Evolutionary conservation across 2,329 filamentous ascomycete genomes (phyloP), one percentile per base, ranked within the genome.

Genomic region (Acrocalymma vagum): DNA sequence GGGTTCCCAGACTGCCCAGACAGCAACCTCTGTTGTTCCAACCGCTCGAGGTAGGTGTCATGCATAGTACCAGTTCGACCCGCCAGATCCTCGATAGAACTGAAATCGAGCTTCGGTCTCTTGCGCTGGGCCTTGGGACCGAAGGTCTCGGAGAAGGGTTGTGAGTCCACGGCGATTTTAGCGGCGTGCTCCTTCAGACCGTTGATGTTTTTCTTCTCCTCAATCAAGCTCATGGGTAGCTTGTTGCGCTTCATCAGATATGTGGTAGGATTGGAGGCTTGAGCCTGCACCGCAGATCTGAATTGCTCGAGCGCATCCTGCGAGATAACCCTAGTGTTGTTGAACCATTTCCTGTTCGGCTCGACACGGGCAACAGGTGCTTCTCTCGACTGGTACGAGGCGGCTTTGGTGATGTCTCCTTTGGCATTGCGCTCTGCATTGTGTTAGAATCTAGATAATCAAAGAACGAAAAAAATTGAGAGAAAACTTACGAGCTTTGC

Each of bases 171-270:
- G 8, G 90, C 84, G 77, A 96, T 95, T 78, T 96, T 97, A 25
- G 93, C 93, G 65, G 88, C 82, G 72, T 97, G 93, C 69, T 96
- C 85, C 75, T 96, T 95, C 42, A 96, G 71, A 0, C 92, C 93
- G 61, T 95, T 93, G 57, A 86, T 72, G 36, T 71, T 72, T 30
- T 85, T 80, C 42, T 86, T 79, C 38, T 97, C 93, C 48, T 85
- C 82, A 65, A 99, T 95, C 69, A 99, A 76, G 56, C 85, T 93
- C 90, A 99, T 93, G 26, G 94, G 94, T 32, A 99, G 80, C 77
- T 97, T 97, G 73, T 97, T 97, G 55, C 88, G 88, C 77, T 96
- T 96, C 52, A 99, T 79, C n/a, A 97, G 82, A 46, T 96, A 94
- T 46, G 88, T 87, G 71, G 96, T 96, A 0, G 94, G 94, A 64